phyloP scores from a whole-genome alignment of 768 basidiomycete species.

The Saitozyma sp. region DNA sequence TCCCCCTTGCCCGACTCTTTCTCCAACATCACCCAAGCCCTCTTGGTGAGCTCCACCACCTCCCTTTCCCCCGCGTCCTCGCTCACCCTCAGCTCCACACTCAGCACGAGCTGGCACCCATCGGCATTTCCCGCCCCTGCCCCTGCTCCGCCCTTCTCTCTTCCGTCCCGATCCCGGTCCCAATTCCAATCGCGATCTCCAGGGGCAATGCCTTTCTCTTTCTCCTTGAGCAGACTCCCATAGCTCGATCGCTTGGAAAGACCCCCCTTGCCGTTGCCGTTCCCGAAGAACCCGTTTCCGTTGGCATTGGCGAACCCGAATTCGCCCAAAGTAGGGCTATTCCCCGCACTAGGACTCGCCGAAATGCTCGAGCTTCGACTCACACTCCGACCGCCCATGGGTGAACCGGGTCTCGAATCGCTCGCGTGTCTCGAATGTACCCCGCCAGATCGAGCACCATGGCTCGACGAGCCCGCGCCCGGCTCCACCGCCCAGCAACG shows the following conservation, averaged over 20 bases:
- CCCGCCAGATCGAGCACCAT: too few species aligned
- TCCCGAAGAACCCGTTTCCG: not conserved
- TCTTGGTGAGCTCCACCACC: slow-evolving; percentile 35
- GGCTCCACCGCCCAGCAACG: slow-evolving; percentile 26
- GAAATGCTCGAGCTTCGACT: too few species aligned
- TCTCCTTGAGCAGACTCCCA: not conserved
- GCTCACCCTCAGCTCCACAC: slow-evolving; percentile 28
- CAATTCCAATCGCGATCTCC: too few species aligned
- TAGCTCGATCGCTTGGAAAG: not conserved
- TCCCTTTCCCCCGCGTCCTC: slow-evolving; percentile 32
- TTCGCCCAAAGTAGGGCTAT: not conserved
- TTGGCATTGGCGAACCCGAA: not conserved
- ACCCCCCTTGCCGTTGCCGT: too few species aligned
- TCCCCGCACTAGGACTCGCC: too few species aligned
- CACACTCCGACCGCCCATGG: too few species aligned
- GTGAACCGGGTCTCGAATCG: too few species aligned
- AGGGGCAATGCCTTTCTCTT: slow-evolving; percentile 2
- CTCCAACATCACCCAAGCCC: slow-evolving; percentile 13
- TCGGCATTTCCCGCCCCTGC: too few species aligned
- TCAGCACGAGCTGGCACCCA: slow-evolving; percentile 24
- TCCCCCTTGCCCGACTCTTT: slow-evolving; percentile 8
- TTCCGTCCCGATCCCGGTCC: too few species aligned
- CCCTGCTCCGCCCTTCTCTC: too few species aligned
- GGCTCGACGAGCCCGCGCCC: slow-evolving; percentile 1
- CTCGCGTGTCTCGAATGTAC: too few species aligned